These are phyloP conservation scores for Ceratocystis huliohia DNA, from an alignment of 2,329 filamentous ascomycete genomes.

Conservation along the genomic window DNA sequence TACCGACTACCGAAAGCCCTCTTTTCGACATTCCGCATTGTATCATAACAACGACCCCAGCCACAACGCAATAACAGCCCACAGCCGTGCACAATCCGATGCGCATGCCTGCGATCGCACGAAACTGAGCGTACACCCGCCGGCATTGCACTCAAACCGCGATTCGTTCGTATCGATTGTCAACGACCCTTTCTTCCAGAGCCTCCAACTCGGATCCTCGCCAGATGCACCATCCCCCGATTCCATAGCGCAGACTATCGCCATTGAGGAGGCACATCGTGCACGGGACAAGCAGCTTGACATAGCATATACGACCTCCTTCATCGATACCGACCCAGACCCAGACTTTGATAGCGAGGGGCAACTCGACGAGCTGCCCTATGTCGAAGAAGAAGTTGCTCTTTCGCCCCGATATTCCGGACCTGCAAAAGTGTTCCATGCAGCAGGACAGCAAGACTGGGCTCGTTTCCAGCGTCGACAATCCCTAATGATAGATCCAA, in stretches of 20 bases:
- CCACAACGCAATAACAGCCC: neutral
- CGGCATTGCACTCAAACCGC: constrained; percentile 24
- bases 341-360: constrained; percentile 23
- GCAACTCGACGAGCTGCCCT: constrained; percentile 17
- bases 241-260: constrained; percentile 21
- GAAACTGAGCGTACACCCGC: neutral
- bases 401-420: constrained; percentile 18
- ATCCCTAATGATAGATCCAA: constrained; percentile 4
- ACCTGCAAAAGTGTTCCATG: constrained; percentile 2
- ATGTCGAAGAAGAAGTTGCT: constrained; percentile 17
- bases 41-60: neutral
- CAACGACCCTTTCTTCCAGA: constrained; percentile 44
- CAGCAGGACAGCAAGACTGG: constrained; percentile 8
- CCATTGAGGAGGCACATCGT: constrained; percentile 11
- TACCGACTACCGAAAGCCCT: neutral
- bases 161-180: constrained; percentile 42
- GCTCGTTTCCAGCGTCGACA: neutral
- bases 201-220: constrained; percentile 22
- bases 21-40: neutral
- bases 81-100: neutral
- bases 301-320: constrained; percentile 16
- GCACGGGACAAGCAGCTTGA: constrained; percentile 18
- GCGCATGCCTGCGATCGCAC: neutral
- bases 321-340: constrained; percentile 24
- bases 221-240: constrained; percentile 26